Percentiles rank a stretch among this genome's conserved stretches.
These are phyloP conservation scores for Metschnikowia henanensis DNA, from an alignment of 805 yeast genomes.

Conservation along the genomic window DNA sequence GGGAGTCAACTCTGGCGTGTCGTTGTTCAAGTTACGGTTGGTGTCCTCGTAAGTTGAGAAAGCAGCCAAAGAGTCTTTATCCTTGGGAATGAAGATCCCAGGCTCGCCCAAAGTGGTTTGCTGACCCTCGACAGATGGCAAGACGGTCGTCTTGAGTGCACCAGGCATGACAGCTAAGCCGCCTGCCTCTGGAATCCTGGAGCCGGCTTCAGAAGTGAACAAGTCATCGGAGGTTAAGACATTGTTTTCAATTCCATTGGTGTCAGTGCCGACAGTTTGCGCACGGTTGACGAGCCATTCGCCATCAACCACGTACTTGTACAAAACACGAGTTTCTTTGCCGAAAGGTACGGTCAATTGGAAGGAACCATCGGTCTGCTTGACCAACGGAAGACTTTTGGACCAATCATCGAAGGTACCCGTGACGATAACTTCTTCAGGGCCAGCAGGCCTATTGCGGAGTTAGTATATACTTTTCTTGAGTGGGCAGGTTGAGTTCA, in stretches of 20 bases:
- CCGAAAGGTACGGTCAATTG: conserved; percentile 55
- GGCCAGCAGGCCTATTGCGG: conserved; percentile 42
- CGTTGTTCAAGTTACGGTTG: conserved; percentile 51
- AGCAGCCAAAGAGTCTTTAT: conserved; percentile 65
- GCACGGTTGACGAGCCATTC: conserved; percentile 51
- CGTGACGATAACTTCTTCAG: conserved; percentile 59
- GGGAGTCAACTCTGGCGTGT: not conserved
- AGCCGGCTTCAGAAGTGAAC: conserved; percentile 13
- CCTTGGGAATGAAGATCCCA: conserved; percentile 65
- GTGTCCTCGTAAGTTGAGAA: conserved; percentile 57
- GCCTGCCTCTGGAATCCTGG: conserved; percentile 20
- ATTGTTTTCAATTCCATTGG: conserved; percentile 53
- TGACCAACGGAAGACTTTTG: conserved; percentile 57
- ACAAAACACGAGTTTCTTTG: conserved; percentile 42
- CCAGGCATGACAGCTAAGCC: conserved; percentile 15
- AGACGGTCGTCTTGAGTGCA: conserved; percentile 37
- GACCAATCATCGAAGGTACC: conserved; percentile 57
- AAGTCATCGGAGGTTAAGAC: conserved; percentile 41
- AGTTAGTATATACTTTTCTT: conserved; percentile 23
- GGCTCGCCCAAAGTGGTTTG: conserved; percentile 63
- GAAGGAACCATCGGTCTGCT: conserved; percentile 60
- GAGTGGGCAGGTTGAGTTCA: too few relatives aligned
- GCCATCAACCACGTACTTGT: conserved; percentile 71
- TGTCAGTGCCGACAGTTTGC: conserved; percentile 47
- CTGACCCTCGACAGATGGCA: conserved; percentile 46